Evolutionary conservation across 1,139 yeast genomes (phyloP).

Genomic region (Pichia terricola): DNA sequence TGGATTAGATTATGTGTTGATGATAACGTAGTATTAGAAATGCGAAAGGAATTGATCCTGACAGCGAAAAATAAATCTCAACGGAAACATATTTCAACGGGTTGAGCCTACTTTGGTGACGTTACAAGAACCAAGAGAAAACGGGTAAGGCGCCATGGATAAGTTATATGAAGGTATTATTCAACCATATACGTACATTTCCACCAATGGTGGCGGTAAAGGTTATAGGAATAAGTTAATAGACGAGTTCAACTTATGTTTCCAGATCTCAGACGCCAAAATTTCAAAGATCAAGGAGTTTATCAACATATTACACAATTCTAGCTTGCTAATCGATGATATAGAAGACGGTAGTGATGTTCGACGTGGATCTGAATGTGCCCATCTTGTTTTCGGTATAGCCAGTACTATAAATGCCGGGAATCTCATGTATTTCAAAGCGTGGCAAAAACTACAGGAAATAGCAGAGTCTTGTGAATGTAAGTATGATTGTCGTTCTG

Average conservation of each 20-base stretch:
- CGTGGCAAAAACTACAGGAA: slow-evolving; percentile 39
- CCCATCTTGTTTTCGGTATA: slow-evolving; percentile 66
- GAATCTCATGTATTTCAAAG: slow-evolving; percentile 71
- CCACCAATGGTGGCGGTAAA: slow-evolving; percentile 42
- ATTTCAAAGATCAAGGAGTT: slow-evolving; percentile 30
- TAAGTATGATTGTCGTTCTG: slow-evolving; percentile 7
- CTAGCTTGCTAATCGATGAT: slow-evolving; percentile 70
- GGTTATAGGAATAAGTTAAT: slow-evolving; percentile 42
- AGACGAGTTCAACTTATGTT: slow-evolving; percentile 39
- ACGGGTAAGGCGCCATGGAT: too few species aligned
- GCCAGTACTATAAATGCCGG: slow-evolving; percentile 80
- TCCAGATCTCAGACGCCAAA: slow-evolving; percentile 31
- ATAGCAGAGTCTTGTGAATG: not conserved
- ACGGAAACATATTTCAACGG: too few species aligned
- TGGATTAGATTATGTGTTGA: too few species aligned
- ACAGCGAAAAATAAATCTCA: too few species aligned
- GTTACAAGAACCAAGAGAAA: too few species aligned
- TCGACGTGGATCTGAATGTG: slow-evolving; percentile 70
- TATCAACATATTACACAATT: slow-evolving; percentile 51
- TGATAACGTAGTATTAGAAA: too few species aligned
- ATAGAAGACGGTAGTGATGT: slow-evolving; percentile 68
- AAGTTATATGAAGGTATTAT: not conserved
- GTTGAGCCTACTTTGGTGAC: too few species aligned
- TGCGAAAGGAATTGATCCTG: too few species aligned
- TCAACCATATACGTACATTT: slow-evolving; percentile 43